Evolutionary conservation across 768 basidiomycete genomes (phyloP).

Genomic region (Suillus americanus): DNA sequence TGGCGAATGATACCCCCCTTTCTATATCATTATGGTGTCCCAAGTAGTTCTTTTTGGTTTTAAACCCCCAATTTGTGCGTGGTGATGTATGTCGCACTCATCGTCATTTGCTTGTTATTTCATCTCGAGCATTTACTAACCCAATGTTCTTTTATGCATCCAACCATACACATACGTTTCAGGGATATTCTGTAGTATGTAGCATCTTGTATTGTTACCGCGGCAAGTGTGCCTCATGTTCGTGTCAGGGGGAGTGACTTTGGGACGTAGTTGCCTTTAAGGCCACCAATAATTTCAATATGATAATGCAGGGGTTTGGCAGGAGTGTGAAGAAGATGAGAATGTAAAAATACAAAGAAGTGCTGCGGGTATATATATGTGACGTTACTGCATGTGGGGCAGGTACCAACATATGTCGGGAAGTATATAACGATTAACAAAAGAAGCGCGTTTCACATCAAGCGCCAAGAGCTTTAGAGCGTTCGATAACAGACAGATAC

Average conservation of each 20-base stretch:
- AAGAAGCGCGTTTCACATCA: background rate
- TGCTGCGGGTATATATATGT: background rate
- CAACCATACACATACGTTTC: background rate
- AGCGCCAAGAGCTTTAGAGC: constrained; percentile 4
- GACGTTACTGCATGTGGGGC: background rate
- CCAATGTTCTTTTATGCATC: constrained; percentile 5
- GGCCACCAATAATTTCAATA: background rate
- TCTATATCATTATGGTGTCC: background rate
- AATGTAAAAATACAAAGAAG: background rate
- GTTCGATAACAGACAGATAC: constrained; percentile 14
- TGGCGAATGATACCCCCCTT: constrained; percentile 1
- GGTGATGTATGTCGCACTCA: background rate
- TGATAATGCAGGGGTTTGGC: background rate
- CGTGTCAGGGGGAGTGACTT: background rate
- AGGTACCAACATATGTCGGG: constrained; percentile 2
- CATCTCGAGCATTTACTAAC: background rate
- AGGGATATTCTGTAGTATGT: constrained; percentile 3
- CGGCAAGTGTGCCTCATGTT: background rate
- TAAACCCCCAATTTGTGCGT: background rate
- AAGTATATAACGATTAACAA: background rate
- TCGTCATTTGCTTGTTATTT: constrained; percentile 1
- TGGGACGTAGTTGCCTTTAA: constrained; percentile 2
- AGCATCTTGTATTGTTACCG: constrained; percentile 5
- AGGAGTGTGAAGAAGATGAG: background rate
- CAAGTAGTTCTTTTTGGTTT: background rate